phyloP scores from a whole-genome alignment of 306 rosid species.

The Carpinus fangiana region DNA sequence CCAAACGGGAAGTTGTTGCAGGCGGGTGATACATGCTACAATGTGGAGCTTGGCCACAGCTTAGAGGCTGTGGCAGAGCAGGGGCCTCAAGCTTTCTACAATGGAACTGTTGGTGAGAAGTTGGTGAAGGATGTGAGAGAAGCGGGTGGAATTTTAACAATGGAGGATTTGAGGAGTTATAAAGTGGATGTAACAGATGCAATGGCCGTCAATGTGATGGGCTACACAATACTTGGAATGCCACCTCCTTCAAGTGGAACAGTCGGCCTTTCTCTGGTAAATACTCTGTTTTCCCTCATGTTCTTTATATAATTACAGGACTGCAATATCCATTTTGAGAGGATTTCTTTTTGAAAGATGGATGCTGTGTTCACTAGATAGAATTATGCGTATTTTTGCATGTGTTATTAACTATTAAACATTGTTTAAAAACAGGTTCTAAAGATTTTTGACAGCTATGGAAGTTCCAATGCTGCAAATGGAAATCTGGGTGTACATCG shows the following conservation, averaged over 20 bases:
- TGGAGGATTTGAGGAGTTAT: slow-evolving; percentile 82
- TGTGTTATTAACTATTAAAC: neutral
- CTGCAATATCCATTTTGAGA: neutral
- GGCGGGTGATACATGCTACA: slow-evolving; percentile 64
- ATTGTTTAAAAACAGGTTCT: slow-evolving; percentile 52
- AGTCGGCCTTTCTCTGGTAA: slow-evolving; percentile 68
- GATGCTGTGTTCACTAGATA: neutral
- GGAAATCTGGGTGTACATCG: slow-evolving; percentile 83
- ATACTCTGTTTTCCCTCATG: slow-evolving; percentile 26
- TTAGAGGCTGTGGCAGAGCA: slow-evolving; percentile 66
- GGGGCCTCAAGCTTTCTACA: slow-evolving; percentile 80
- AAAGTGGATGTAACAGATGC: slow-evolving; percentile 63
- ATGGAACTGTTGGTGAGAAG: slow-evolving; percentile 72
- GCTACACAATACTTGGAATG: slow-evolving; percentile 80
- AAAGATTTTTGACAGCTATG: slow-evolving; percentile 70
- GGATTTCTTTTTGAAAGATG: neutral
- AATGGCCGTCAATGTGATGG: slow-evolving; percentile 54
- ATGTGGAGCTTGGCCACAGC: slow-evolving; percentile 64
- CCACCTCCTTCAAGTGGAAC: slow-evolving; percentile 98
- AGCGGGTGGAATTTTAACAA: slow-evolving; percentile 81
- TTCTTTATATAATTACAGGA: slow-evolving; percentile 9
- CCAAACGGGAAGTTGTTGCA: slow-evolving; percentile 63
- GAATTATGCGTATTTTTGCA: too few relatives aligned
- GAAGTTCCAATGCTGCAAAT: slow-evolving; percentile 54
- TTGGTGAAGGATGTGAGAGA: slow-evolving; percentile 75